Evolutionary conservation across 1,284 basidiomycete species (phyloP).

Genomic region (Tetrapyrgos nigripes): DNA sequence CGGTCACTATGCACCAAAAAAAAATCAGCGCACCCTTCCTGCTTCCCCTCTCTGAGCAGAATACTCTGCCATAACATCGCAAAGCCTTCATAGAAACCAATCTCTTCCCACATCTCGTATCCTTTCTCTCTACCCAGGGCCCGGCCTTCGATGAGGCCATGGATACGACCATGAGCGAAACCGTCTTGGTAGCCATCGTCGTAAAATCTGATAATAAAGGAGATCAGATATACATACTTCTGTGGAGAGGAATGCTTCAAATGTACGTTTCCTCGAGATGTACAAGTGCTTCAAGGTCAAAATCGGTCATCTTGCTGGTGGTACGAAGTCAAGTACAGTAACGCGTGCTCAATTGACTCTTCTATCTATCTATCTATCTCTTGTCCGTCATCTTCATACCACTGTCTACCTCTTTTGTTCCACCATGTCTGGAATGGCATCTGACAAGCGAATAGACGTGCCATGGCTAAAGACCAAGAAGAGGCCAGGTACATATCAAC

Average conservation of each 20-base stretch:
- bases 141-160: conserved; percentile 93
- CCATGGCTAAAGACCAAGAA: no score
- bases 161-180: conserved; percentile 83
- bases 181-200: conserved; percentile 81
- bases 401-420: no score
- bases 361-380: no score
- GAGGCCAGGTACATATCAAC: no score
- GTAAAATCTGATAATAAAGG: conserved; percentile 68
- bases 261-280: conserved; percentile 76
- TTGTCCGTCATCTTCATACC: no score
- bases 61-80: conserved; percentile 73
- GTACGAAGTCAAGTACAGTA: no score
- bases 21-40: conserved; percentile 49
- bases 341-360: no score
- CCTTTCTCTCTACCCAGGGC: conserved; percentile 90
- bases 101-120: conserved; percentile 96
- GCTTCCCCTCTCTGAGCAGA: conserved; percentile 42
- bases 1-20: background rate
- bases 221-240: background rate
- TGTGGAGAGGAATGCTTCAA: background rate
- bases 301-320: no score
- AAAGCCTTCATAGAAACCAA: conserved; percentile 92
- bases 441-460: no score
- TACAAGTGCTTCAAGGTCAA: conserved; percentile 71
- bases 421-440: no score